Evolutionary conservation across 306 rosid species (phyloP).

Genomic region (Prunus mira): DNA sequence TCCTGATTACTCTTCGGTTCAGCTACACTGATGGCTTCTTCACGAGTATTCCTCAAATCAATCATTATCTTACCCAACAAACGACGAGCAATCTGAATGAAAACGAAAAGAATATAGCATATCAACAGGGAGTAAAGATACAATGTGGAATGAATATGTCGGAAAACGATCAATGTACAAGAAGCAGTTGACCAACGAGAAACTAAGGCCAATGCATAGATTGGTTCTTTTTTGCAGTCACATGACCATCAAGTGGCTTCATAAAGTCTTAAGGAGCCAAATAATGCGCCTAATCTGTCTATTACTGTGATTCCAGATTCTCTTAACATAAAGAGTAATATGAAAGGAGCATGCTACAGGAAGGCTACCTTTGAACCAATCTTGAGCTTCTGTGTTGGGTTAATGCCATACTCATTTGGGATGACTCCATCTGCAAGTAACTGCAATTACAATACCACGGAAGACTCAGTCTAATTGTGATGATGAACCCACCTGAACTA

Average conservation of each 20-base stretch:
- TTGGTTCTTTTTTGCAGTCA: neutral
- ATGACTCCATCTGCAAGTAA: slow-evolving; percentile 95
- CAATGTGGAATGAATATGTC: neutral
- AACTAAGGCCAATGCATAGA: slow-evolving; percentile 2
- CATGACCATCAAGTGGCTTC: slow-evolving; percentile 4
- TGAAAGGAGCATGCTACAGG: neutral
- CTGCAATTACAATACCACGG: slow-evolving; percentile 40
- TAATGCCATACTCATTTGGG: slow-evolving; percentile 97
- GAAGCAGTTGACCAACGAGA: slow-evolving; percentile 20
- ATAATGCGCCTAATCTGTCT: neutral
- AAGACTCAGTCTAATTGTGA: slow-evolving; percentile 15
- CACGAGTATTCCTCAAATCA: slow-evolving; percentile 92
- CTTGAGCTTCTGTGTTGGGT: slow-evolving; percentile 85
- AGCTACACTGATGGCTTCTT: slow-evolving; percentile 90
- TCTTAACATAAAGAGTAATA: neutral
- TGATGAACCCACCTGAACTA: slow-evolving; percentile 7
- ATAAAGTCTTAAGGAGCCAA: slow-evolving; percentile 12
- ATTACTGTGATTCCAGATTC: neutral
- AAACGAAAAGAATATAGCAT: slow-evolving; percentile 16
- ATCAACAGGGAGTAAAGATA: neutral
- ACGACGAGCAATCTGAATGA: slow-evolving; percentile 87
- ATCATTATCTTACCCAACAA: slow-evolving; percentile 89
- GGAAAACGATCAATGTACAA: neutral
- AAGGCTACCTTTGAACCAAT: slow-evolving; percentile 84
- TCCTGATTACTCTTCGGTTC: slow-evolving; percentile 75